These are phyloP conservation scores for Talaromyces amestolkiae DNA, from an alignment of 2,329 filamentous ascomycete species.

Conservation along the genomic window DNA sequence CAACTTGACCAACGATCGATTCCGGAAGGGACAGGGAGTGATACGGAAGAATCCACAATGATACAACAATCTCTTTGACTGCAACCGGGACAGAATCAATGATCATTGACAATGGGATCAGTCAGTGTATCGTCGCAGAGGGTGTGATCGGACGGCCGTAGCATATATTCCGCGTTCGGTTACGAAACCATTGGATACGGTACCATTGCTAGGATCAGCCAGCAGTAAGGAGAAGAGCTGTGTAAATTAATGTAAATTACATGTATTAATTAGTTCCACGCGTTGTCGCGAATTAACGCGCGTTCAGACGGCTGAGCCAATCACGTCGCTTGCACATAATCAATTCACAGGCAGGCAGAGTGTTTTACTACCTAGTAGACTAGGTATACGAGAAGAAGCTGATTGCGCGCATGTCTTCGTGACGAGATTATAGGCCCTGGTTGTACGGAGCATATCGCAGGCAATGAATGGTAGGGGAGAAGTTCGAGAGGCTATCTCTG, in stretches of 20 bases:
- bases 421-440: not conserved
- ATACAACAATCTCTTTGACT: not conserved
- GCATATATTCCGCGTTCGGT: constrained; percentile 5
- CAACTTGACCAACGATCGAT: not conserved
- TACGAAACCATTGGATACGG: not conserved
- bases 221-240: not conserved
- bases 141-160: constrained; percentile 14
- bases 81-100: constrained; percentile 6
- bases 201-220: not conserved
- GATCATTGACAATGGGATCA: not conserved
- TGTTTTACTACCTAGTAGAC: not conserved
- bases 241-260: not conserved
- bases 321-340: not conserved
- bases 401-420: not conserved
- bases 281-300: constrained; percentile 1
- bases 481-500: not conserved
- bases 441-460: not conserved
- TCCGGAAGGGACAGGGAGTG: not conserved
- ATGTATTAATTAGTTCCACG: constrained; percentile 8
- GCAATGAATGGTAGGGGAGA: not conserved
- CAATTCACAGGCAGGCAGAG: not conserved
- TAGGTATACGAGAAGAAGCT: not conserved
- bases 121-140: constrained; percentile 16
- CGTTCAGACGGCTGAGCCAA: not conserved
- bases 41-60: not conserved